Conservation (phyloP, 2,329 filamentous ascomycete genomes). For the Emericellopsis cladophorae region DNA sequence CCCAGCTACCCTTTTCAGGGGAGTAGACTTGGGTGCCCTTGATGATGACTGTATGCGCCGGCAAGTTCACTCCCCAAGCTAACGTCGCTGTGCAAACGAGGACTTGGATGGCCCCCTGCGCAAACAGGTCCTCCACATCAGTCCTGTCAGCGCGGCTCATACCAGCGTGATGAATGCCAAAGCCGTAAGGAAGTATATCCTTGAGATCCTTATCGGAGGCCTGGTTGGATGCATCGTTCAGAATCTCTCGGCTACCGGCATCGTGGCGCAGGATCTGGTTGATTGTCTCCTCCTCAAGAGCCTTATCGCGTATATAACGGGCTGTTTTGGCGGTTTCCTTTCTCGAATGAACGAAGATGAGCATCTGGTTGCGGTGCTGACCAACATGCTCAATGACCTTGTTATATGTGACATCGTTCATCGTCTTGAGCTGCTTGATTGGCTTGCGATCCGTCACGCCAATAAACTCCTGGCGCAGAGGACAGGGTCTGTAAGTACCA, state of each 20-base stretch:
- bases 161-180: slow-evolving; percentile 96
- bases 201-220: slow-evolving; percentile 83
- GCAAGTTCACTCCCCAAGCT: slow-evolving; percentile 97
- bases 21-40: slow-evolving; percentile 98
- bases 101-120: slow-evolving; percentile 83
- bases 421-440: slow-evolving; percentile 96
- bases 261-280: slow-evolving; percentile 90
- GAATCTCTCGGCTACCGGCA: slow-evolving; percentile 77
- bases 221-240: slow-evolving; percentile 72
- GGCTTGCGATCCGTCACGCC: slow-evolving; percentile 96
- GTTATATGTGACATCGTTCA: slow-evolving; percentile 98
- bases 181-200: slow-evolving; percentile 88
- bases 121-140: slow-evolving; percentile 89
- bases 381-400: slow-evolving; percentile 97
- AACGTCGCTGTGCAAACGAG: slow-evolving; percentile 96
- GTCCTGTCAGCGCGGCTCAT: slow-evolving; percentile 93
- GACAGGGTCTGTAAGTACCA: slow-evolving; percentile 84
- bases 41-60: slow-evolving; percentile 96
- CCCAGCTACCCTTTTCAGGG: slow-evolving; percentile 96
- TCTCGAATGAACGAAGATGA: slow-evolving; percentile 95
- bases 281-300: slow-evolving; percentile 92
- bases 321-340: slow-evolving; percentile 98
- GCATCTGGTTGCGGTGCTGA: slow-evolving; percentile 88
- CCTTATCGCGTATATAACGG: slow-evolving; percentile 91
- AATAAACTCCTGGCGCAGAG: slow-evolving; percentile 91